phyloP scores from a whole-genome alignment of 2,329 filamentous ascomycete species.

The Stagonosporopsis cucurbitacearum region DNA sequence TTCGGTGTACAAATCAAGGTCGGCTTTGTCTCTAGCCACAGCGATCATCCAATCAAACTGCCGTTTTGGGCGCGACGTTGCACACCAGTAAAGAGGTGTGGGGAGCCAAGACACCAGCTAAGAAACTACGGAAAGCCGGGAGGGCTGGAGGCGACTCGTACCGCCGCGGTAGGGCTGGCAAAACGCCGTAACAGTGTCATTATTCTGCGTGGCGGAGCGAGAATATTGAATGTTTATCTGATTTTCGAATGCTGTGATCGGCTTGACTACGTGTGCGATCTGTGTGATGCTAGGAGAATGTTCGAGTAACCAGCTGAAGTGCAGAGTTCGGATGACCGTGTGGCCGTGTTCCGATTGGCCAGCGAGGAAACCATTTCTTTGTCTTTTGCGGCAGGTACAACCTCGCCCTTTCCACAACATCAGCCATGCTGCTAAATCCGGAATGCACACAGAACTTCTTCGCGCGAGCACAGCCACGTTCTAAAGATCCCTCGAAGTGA shows the following conservation, averaged over 20 bases:
- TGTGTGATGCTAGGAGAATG: not conserved
- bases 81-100: constrained; percentile 4
- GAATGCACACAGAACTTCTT: not conserved
- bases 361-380: not conserved
- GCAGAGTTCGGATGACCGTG: not conserved
- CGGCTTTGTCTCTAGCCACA: constrained; percentile 2
- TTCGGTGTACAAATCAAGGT: constrained; percentile 4
- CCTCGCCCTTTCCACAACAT: not conserved
- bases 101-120: constrained; percentile 18
- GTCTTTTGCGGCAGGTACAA: not conserved
- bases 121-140: constrained; percentile 7
- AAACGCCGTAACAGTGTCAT: not conserved
- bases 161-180: not conserved
- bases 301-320: constrained; percentile 6
- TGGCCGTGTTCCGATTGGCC: constrained; percentile 4
- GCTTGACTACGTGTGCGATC: not conserved
- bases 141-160: not conserved
- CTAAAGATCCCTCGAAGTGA: not conserved
- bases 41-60: constrained; percentile 5
- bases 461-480: not conserved
- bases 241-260: not conserved
- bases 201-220: not conserved
- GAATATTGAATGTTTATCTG: not conserved
- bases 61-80: not conserved
- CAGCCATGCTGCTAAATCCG: not conserved